A percentile compares a stretch with the other conserved stretches of the same genome.
phyloP scores from a whole-genome alignment of 176 grass and related monocot species.

The Eleusine indica region DNA sequence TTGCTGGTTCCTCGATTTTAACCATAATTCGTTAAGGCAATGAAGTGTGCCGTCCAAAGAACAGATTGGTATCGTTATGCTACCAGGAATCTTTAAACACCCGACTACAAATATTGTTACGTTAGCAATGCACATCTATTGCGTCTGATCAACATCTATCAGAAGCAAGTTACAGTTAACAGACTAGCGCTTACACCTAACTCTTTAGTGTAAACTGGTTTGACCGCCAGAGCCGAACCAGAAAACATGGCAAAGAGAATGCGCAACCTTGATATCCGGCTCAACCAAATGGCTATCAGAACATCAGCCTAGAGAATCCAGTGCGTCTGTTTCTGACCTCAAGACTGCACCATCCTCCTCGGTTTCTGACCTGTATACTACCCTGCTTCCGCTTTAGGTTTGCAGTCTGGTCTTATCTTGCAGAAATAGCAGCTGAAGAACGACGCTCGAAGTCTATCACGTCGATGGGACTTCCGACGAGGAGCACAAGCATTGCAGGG shows the following conservation, averaged over 20 bases:
- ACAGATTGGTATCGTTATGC: too few species aligned
- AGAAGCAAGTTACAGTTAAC: slow-evolving; percentile 27
- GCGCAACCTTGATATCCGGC: slow-evolving; percentile 18
- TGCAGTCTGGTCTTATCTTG: slow-evolving; percentile 51
- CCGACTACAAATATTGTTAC: background rate
- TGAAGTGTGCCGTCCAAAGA: too few species aligned
- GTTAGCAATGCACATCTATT: slow-evolving; percentile 32
- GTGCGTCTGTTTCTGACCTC: background rate
- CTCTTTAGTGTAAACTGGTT: background rate
- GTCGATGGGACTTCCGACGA: slow-evolving; percentile 4
- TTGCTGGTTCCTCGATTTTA: background rate
- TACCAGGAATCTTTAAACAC: too few species aligned
- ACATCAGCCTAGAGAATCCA: background rate
- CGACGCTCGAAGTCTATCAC: background rate
- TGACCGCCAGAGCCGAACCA: slow-evolving; percentile 23
- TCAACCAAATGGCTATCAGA: slow-evolving; percentile 27
- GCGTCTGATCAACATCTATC: slow-evolving; percentile 17
- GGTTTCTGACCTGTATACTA: slow-evolving; percentile 18
- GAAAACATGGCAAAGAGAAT: slow-evolving; percentile 37
- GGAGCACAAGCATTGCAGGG: background rate
- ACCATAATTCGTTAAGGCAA: background rate
- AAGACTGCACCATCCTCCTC: slow-evolving; percentile 5
- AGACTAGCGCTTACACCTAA: slow-evolving; percentile 6
- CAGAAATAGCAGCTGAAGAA: slow-evolving; percentile 51
- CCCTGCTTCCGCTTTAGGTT: slow-evolving; percentile 35